These are phyloP conservation scores for Cadophora malorum DNA, from an alignment of 2,329 filamentous ascomycete species.

Conservation along the genomic window DNA sequence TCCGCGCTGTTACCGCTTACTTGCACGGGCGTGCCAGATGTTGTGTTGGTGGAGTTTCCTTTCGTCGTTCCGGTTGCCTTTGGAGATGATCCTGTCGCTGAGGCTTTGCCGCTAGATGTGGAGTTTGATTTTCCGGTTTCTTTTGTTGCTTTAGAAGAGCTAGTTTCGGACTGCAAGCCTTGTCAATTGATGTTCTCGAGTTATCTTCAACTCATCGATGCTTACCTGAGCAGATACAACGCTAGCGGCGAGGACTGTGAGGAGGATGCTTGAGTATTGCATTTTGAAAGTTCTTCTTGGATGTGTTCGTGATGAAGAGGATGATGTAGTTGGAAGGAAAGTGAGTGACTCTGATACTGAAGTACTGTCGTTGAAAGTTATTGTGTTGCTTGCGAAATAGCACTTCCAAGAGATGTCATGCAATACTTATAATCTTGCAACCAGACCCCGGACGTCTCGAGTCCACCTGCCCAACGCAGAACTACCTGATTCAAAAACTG, in stretches of 20 bases:
- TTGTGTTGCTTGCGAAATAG: slow-evolving; percentile 22
- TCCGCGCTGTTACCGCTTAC: slow-evolving; percentile 34
- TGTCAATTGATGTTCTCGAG: slow-evolving; percentile 4
- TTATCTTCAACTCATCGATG: neutral
- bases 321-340: neutral
- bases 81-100: slow-evolving; percentile 15
- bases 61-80: slow-evolving; percentile 24
- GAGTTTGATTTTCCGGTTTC: slow-evolving; percentile 26
- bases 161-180: slow-evolving; percentile 12
- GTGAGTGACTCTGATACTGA: slow-evolving; percentile 15
- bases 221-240: slow-evolving; percentile 31
- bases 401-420: slow-evolving; percentile 2
- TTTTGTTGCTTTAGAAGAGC: slow-evolving; percentile 15
- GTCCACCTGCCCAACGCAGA: neutral
- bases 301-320: neutral
- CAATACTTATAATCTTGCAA: slow-evolving; percentile 34
- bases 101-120: slow-evolving; percentile 19
- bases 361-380: slow-evolving; percentile 7
- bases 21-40: slow-evolving; percentile 27
- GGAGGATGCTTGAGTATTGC: slow-evolving; percentile 40
- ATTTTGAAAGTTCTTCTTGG: slow-evolving; percentile 29
- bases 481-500: slow-evolving; percentile 15
- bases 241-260: slow-evolving; percentile 36
- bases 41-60: slow-evolving; percentile 27
- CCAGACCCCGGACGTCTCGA: slow-evolving; percentile 6